Base-by-base conservation (phyloP, 257 asterid species). In the Gentiana straminea region DNA sequence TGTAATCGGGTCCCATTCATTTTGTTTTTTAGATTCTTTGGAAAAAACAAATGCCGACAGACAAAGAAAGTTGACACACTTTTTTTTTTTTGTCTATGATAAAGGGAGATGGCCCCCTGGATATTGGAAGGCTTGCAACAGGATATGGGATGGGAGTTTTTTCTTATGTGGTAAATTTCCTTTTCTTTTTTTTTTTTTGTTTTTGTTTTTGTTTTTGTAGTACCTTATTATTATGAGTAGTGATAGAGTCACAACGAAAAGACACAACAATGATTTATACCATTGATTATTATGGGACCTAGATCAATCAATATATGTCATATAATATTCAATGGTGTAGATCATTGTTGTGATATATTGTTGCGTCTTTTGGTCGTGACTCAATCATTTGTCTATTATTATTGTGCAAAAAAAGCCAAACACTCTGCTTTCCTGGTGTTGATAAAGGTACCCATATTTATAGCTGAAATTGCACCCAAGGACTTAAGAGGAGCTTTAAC, bases 81-180 rank as follows among this genome's bases (percentile, higher is more conserved):
- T 59, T 11, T 7, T 57, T 50, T 15, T 15, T 62, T 51, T 59
- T 62, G 62, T 15, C 61, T 51, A 59, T 62, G 62, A 9, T 68
- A 36, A 54, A 69, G 95, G 84, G 81, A 37, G 77, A 58, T 33
- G 50, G 72, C 49, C 75, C 76, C 58, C 77, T 92, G 66, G 97
- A 88, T 67, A 63, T 88, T 8, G 97, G 98, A 55, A 80, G 98
- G 68, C 60, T 86, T 46, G 94, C 92, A 45, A 86, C 95, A 35
- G 96, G 96, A 71, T 86, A 84, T 77, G 98, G 98, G 54, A 86
- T 84, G 95, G 96, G 96, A 77, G 91, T 87, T 36, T 86, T 84
- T 65, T 86, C 96, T 9, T 90, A 72, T 58, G 95, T 82, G 94
- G 98, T 86, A 84, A 37, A 24, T 36, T 36, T 64, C 51, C 48